A percentile compares a stretch with the other conserved stretches of the same genome.
Evolutionary conservation across 768 basidiomycete genomes (phyloP).

Genomic region (Phylloporus sp.): DNA sequence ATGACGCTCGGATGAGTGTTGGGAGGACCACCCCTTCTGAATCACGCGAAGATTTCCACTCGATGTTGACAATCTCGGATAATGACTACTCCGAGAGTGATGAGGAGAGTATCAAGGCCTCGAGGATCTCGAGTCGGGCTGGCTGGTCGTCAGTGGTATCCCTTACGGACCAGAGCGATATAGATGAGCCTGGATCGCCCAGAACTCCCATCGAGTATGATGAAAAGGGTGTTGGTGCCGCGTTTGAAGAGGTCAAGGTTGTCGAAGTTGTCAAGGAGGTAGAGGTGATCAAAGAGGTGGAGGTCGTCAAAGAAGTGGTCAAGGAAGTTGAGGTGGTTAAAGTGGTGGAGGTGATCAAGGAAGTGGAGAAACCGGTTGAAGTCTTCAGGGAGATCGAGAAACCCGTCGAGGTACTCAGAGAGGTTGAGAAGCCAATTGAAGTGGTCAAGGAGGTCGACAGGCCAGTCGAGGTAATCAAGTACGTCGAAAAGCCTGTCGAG

Average conservation of each 20-base stretch:
- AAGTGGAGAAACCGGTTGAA: slow-evolving; percentile 11
- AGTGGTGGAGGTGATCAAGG: slow-evolving; percentile 27
- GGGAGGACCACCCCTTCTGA: slow-evolving; percentile 60
- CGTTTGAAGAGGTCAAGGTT: slow-evolving; percentile 29
- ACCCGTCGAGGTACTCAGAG: slow-evolving; percentile 23
- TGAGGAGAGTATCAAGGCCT: slow-evolving; percentile 75
- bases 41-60: slow-evolving; percentile 74
- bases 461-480: slow-evolving; percentile 35
- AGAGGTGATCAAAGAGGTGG: slow-evolving; percentile 28
- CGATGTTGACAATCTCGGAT: slow-evolving; percentile 65
- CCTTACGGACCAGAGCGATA: slow-evolving; percentile 11
- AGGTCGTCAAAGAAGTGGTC: slow-evolving; percentile 25
- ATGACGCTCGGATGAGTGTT: slow-evolving; percentile 69
- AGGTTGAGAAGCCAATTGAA: slow-evolving; percentile 20
- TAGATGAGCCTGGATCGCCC: slow-evolving; percentile 3
- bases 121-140: slow-evolving; percentile 38
- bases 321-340: slow-evolving; percentile 37
- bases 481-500: slow-evolving; percentile 23
- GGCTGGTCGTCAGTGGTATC: slow-evolving; percentile 26
- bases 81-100: slow-evolving; percentile 59
- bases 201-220: slow-evolving; percentile 45
- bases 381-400: slow-evolving; percentile 22
- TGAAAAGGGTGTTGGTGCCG: slow-evolving; percentile 38
- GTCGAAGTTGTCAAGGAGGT: slow-evolving; percentile 31
- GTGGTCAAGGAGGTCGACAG: slow-evolving; percentile 27